Evolutionary conservation across 805 yeast species (phyloP).

Genomic region (Millerozyma miso): DNA sequence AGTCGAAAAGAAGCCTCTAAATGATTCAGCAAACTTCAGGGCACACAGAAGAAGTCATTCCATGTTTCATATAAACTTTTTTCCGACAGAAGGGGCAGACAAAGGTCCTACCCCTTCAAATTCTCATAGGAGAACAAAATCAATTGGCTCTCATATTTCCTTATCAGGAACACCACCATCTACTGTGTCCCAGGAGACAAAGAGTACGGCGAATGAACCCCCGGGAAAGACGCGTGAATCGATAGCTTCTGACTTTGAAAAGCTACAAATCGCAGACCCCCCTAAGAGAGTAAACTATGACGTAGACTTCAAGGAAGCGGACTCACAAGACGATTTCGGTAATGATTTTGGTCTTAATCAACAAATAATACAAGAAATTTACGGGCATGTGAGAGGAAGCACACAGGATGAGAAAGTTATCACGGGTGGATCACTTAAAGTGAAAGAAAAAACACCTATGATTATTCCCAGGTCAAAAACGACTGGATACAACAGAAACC

Average conservation of each 20-base stretch:
- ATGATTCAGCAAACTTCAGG: constrained; percentile 11
- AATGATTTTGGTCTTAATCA: background rate
- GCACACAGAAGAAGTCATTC: constrained; percentile 38
- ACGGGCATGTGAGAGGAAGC: background rate
- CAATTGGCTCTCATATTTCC: constrained; percentile 9
- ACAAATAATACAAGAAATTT: background rate
- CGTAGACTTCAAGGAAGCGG: constrained; percentile 37
- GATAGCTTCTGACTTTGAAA: constrained; percentile 5
- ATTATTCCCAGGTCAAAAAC: background rate
- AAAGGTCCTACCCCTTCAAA: constrained; percentile 3
- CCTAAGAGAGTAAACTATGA: constrained; percentile 33
- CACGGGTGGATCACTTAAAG: background rate
- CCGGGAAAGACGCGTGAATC: background rate
- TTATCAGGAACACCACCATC: background rate
- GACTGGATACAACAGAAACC: background rate
- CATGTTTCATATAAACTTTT: constrained; percentile 30
- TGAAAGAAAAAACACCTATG: background rate
- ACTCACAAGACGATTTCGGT: constrained; percentile 3
- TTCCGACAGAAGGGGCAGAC: constrained; percentile 1
- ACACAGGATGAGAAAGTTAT: background rate
- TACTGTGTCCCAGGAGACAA: background rate
- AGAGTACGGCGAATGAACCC: background rate
- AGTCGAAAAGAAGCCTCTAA: background rate
- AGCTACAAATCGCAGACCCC: constrained; percentile 34
- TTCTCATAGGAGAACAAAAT: constrained; percentile 8